Evolutionary conservation across 495 filamentous ascomycete genomes (phyloP), one percentile per base, ranked within the genome.

Genomic region (Parmelia sp.): DNA sequence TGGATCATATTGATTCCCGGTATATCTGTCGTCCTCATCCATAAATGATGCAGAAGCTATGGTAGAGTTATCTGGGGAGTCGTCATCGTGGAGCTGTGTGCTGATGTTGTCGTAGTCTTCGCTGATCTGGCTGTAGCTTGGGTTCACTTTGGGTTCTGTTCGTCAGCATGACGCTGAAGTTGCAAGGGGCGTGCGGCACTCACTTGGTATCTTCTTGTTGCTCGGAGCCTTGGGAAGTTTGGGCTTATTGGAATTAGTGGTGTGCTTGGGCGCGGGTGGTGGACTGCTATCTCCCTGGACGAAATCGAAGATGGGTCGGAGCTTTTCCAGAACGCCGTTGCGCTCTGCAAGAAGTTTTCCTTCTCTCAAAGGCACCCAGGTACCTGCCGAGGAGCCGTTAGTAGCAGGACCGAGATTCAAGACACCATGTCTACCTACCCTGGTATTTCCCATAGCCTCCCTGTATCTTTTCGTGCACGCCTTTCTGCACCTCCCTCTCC

Each of bases 361-460:
- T 63, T 90, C 85, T 35, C 87, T 83, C 29, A 98, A 82, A 10
- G 94, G 93, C 31, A 98, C 91, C 95, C 95, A 98, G 49, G 94
- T 98, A 64, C 93, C 92, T 94, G 59, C 17, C 17, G 39, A 57
- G 11, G 10, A 14, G 42, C 29, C 15, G 31, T 60, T n/a, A 61
- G 49, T 15, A 14, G 51, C 57, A 19, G 14, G 7, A 49, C 62
- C 15, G 33, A 55, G 8, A 36, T 37, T 23, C 25, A 40, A 25
- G 10, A 14, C 7, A n/a, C n/a, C 21, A 35, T 42, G 0, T 57
- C 45, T 39, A 39, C 57, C 53, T 68, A 90, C 92, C 92, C 79
- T 98, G 94, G 69, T 97, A 98, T 84, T 97, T 98, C 61, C 94
- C 94, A 75, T 97, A 98, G 29, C 94, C 94, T 66, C 94, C 94